Percentiles rank a stretch among this genome's conserved stretches.
Conservation (phyloP, 2,329 filamentous ascomycete genomes). For the Claviceps digitariae region DNA sequence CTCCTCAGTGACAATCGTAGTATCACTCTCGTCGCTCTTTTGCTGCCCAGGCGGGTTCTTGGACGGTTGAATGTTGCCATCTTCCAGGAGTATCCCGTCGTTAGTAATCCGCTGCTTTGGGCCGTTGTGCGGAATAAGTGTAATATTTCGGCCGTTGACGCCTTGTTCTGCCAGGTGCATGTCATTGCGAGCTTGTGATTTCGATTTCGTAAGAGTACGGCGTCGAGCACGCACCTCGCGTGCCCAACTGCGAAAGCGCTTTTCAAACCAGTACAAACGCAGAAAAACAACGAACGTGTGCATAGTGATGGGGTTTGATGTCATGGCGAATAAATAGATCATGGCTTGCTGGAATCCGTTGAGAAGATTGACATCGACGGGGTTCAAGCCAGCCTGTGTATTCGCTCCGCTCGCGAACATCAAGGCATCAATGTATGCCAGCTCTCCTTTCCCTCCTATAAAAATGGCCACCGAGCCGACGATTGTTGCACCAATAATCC, state of each 20-base stretch:
- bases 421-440: slow-evolving; percentile 75
- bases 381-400: slow-evolving; percentile 89
- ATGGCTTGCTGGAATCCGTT: slow-evolving; percentile 62
- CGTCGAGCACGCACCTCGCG: slow-evolving; percentile 56
- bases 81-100: slow-evolving; percentile 40
- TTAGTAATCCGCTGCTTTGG: slow-evolving; percentile 45
- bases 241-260: slow-evolving; percentile 77
- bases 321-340: slow-evolving; percentile 56
- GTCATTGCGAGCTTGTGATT: slow-evolving; percentile 35
- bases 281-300: slow-evolving; percentile 81
- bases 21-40: slow-evolving; percentile 26
- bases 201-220: slow-evolving; percentile 47
- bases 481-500: slow-evolving; percentile 62
- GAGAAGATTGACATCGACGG: slow-evolving; percentile 52
- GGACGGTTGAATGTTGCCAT: slow-evolving; percentile 19
- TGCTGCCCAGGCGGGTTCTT: slow-evolving; percentile 8
- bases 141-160: slow-evolving; percentile 52
- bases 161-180: slow-evolving; percentile 42
- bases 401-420: slow-evolving; percentile 77
- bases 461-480: slow-evolving; percentile 68
- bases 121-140: slow-evolving; percentile 46
- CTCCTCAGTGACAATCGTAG: slow-evolving; percentile 17
- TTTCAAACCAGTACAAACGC: slow-evolving; percentile 95
- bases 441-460: slow-evolving; percentile 37
- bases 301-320: slow-evolving; percentile 73